Evolutionary conservation across 306 rosid genomes (phyloP).

Genomic region (Prunus campanulata): DNA sequence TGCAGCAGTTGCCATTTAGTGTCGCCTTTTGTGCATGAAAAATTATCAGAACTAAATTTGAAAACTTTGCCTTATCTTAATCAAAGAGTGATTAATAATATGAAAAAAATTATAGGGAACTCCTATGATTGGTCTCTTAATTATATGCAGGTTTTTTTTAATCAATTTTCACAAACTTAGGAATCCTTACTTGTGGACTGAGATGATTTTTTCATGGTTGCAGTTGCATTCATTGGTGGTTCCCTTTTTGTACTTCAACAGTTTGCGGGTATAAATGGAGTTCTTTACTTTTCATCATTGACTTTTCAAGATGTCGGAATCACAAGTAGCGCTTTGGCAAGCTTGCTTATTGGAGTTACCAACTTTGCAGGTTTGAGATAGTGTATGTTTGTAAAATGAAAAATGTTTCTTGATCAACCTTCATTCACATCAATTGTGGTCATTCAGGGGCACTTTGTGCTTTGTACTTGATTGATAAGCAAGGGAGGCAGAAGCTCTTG

Average conservation of each 20-base stretch:
- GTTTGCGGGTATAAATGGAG: constrained; percentile 87
- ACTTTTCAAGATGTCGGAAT: constrained; percentile 85
- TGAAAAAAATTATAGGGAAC: neutral
- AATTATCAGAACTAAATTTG: neutral
- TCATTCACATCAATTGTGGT: constrained; percentile 27
- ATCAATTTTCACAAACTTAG: neutral
- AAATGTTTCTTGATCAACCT: constrained; percentile 26
- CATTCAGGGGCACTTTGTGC: constrained; percentile 73
- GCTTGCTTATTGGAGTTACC: constrained; percentile 77
- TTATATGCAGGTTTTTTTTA: neutral
- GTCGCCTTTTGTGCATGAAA: neutral
- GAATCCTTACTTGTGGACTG: constrained; percentile 20
- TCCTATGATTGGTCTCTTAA: constrained; percentile 11
- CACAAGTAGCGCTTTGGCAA: constrained; percentile 64
- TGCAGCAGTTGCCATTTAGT: neutral
- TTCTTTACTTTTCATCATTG: constrained; percentile 85
- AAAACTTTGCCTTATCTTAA: neutral
- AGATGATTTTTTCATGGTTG: constrained; percentile 34
- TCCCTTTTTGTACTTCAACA: constrained; percentile 86
- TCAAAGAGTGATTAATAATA: constrained; percentile 3
- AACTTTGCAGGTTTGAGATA: constrained; percentile 67
- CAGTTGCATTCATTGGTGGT: constrained; percentile 83
- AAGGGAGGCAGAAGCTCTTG: constrained; percentile 80
- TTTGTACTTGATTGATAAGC: constrained; percentile 69
- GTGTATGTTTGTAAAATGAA: constrained; percentile 13